Evolutionary conservation across 345 rosid species (phyloP), one percentile per base, ranked within the genome.

Genomic region (Populus deltoides): DNA sequence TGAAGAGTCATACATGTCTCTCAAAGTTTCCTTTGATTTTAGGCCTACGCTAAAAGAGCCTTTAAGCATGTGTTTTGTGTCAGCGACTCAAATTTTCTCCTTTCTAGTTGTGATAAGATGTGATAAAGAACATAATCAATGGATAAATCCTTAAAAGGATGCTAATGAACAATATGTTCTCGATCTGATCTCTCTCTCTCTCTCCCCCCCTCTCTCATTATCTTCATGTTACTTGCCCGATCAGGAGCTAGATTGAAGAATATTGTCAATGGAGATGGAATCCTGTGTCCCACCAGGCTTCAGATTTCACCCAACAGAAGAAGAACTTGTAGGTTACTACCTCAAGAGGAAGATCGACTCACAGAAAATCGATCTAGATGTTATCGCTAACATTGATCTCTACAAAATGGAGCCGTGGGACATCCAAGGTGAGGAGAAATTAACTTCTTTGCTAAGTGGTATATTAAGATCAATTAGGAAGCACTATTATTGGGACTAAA

Each of bases 381-480:
- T 92, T 69, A 94, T 95, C 59, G 81, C 86, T 18, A 97, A 95
- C 82, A 82, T 95, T 77, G 98, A 95, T 87, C 97, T 95, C 77
- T 93, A 94, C 88, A 94, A 90, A 67, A 94, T 94, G 86, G 98
- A 94, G 89, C 98, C 98, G 31, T 94, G 98, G 98, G 98, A 93
- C 84, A 94, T 94, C 41, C 90, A 93, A 93, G 98, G 98, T 92
- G 88, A 36, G 61, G 25, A 20, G 0, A 55, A n/a, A 25, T 61
- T 7, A 49, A 59, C 53, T 27, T 3, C 7, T 59, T 59, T 59
- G 16, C 24, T n/a, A 9, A 10, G 29, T 57, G 11, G 12, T 43
- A 43, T 43, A 24, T 24, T 57, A 57, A 57, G 6, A 57, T 22
- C 63, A 57, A 47, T 3, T 11, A 43, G 47, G 47, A 2, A 43